Evolutionary conservation across 1,284 basidiomycete genomes (phyloP).

Genomic region (Leccinum subspadiceum): DNA sequence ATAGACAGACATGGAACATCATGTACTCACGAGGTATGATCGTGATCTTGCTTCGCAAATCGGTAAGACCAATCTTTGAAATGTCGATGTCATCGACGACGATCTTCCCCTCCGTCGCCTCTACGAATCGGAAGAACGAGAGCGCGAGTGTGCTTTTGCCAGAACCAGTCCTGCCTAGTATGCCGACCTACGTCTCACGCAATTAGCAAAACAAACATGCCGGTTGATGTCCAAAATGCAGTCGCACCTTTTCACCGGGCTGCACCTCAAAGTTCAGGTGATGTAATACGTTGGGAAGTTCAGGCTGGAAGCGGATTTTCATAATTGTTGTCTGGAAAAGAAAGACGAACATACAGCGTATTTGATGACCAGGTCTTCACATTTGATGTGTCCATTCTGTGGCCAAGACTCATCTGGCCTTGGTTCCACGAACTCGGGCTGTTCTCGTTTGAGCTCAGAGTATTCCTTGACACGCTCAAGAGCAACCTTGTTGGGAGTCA

Average conservation of each 20-base stretch:
- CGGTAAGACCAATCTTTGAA: constrained; percentile 80
- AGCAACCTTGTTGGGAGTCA: constrained; percentile 57
- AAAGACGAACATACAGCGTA: constrained; percentile 67
- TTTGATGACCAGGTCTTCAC: constrained; percentile 79
- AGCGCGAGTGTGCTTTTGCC: constrained; percentile 90
- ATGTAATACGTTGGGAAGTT: constrained; percentile 86
- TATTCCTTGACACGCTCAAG: constrained; percentile 92
- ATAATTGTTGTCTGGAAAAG: constrained; percentile 1
- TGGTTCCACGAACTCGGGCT: constrained; percentile 81
- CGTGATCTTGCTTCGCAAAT: constrained; percentile 80
- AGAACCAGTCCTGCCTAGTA: constrained; percentile 87
- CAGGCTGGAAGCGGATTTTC: constrained; percentile 48
- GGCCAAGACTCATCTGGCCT: constrained; percentile 87
- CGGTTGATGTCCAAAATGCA: not conserved
- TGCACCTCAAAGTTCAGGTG: constrained; percentile 74
- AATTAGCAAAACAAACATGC: constrained; percentile 6
- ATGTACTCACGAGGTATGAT: constrained; percentile 83
- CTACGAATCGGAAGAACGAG: constrained; percentile 95
- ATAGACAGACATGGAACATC: not conserved
- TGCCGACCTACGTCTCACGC: constrained; percentile 57
- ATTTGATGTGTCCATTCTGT: constrained; percentile 68
- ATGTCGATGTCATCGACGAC: constrained; percentile 89
- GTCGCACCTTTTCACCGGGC: constrained; percentile 67
- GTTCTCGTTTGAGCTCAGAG: constrained; percentile 75
- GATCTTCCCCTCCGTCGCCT: constrained; percentile 81